Evolutionary conservation across 2,329 filamentous ascomycete species (phyloP).

Genomic region (Atkinsonella texensis): DNA sequence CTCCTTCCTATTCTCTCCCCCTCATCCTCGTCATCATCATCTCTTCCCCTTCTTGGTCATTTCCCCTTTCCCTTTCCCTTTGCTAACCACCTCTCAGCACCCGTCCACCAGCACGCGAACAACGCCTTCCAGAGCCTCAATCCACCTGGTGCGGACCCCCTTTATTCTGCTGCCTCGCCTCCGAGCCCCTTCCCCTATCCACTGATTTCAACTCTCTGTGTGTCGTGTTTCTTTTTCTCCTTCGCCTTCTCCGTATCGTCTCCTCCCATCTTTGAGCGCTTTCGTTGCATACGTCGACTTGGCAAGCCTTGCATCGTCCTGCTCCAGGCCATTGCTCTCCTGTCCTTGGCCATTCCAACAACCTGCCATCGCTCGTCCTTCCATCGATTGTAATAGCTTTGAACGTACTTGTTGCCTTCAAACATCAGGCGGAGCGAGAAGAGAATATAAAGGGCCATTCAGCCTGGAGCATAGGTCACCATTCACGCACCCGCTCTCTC

Average conservation of each 20-base stretch:
- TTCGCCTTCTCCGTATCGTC: constrained; percentile 8
- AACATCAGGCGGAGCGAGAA: background rate
- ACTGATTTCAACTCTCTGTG: constrained; percentile 6
- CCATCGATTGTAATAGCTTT: constrained; percentile 18
- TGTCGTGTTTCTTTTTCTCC: constrained; percentile 10
- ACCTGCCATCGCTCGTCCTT: constrained; percentile 12
- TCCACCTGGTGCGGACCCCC: constrained; percentile 15
- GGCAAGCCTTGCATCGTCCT: constrained; percentile 11
- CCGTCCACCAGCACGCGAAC: constrained; percentile 11
- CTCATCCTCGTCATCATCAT: constrained; percentile 16
- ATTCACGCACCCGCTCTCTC: constrained; percentile 6
- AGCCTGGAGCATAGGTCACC: background rate
- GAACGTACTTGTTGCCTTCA: background rate
- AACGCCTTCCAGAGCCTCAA: constrained; percentile 8
- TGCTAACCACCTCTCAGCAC: constrained; percentile 14
- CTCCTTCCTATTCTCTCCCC: constrained; percentile 13
- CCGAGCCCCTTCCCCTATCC: constrained; percentile 8
- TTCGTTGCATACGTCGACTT: constrained; percentile 13
- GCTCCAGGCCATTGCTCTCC: constrained; percentile 9
- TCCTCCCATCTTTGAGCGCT: constrained; percentile 11
- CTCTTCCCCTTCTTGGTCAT: constrained; percentile 14
- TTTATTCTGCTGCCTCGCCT: constrained; percentile 19
- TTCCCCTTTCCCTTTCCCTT: constrained; percentile 13
- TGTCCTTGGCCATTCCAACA: constrained; percentile 12
- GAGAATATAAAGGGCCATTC: background rate